Evolutionary conservation across 176 grass and related monocot genomes (phyloP).

Genomic region (Zoysia pacifica): DNA sequence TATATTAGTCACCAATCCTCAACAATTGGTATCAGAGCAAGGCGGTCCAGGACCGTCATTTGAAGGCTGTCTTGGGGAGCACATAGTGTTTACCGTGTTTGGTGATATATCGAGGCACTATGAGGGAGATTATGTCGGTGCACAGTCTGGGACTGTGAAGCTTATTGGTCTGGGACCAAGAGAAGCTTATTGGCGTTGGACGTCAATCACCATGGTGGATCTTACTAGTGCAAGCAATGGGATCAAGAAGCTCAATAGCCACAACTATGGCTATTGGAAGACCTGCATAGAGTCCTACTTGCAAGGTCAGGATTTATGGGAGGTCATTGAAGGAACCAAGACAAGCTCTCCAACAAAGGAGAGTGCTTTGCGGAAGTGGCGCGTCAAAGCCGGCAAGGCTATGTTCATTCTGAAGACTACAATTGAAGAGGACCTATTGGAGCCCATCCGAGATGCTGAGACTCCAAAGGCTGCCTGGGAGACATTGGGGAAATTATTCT

Average conservation of each 20-base stretch:
- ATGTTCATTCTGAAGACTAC: too few species aligned
- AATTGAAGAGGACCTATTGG: too few species aligned
- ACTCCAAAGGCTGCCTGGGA: too few species aligned
- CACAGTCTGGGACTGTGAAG: neutral
- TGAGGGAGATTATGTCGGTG: neutral
- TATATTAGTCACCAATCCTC: neutral
- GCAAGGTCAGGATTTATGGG: constrained; percentile 1
- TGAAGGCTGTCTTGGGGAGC: neutral
- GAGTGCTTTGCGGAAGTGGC: too few species aligned
- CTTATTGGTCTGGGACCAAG: neutral
- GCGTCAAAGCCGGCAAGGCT: too few species aligned
- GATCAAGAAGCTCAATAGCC: constrained; percentile 1
- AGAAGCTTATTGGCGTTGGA: neutral
- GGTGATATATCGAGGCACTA: neutral
- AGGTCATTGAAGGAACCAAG: too few species aligned
- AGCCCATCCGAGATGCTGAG: too few species aligned
- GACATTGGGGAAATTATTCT: too few species aligned
- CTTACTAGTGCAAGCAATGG: neutral
- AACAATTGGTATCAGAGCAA: neutral
- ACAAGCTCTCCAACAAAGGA: too few species aligned
- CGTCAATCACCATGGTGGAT: neutral
- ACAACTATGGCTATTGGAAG: constrained; percentile 2
- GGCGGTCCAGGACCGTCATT: neutral
- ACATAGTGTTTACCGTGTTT: neutral
- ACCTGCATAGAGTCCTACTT: neutral